Base-by-base conservation (phyloP, 768 basidiomycete species). In the Mycena indigotica region DNA sequence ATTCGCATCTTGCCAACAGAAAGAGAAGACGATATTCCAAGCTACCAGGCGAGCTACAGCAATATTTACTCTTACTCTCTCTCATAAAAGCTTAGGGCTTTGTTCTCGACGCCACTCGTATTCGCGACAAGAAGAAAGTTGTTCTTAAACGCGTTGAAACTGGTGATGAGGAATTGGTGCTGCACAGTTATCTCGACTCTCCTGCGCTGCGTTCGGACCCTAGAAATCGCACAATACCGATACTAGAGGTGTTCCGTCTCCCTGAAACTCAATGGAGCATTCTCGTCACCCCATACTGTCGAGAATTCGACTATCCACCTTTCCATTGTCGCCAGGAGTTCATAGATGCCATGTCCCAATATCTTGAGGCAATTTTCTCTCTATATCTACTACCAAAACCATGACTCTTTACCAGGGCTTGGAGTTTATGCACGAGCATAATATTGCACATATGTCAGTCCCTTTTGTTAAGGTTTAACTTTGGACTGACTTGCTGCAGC, bases 301-400 rank as follows among this genome's bases (percentile, higher is more conserved):
- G 60, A 1, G 49, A 24, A 4, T 67, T 70, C 12, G 29, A 62
- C 3, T 2, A 5, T 19, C 40, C 66, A 1, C 64, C 65, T 3
- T 72, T 72, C 50, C 58, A 58, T 6, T 55, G 57, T 13, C 46
- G 67, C 2, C 62, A 64, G 10, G 69, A 70, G 44, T 54, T 66
- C 16, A 51, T 64, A 4, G 66, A 72, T 38, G 57, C 63, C 19
- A 54, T 63, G 40, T 28, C 48, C 17, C 67, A 70, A 48, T 57
- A 63, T 30, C 26, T 67, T 12, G 51, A 69, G 61, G 66, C 66
- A 29, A 35, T 28, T 17, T 26, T 26, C 58, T 46, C 40, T n/a
- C 17, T 28, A 26, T 17, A 24, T 30, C 44, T 49, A 23, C 23
- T 21, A 41, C n/a, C 16, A 25, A 35, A 19, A 56, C 30, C 4